Base-by-base conservation (phyloP, 1,139 yeast genomes). In the Pneumocystis sp. region DNA sequence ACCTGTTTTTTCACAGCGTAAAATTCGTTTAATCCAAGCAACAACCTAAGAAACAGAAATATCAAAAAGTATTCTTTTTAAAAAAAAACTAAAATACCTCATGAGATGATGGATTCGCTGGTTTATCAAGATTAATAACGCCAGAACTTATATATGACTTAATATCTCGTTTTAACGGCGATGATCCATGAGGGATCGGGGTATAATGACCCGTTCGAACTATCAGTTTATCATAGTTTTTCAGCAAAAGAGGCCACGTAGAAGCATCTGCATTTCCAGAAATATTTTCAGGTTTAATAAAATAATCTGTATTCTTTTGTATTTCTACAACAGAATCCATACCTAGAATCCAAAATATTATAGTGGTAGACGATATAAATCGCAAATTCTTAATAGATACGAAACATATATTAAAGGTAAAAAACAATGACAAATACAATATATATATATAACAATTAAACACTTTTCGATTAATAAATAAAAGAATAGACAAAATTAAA, bases 21-120 rank as follows among this genome's bases (percentile, higher is more conserved):
- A 82, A 73, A 93, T 93, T 78, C 97, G 84, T 81, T 93, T 93
- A 74, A 93, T 86, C 98, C 98, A 93, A 50, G 98, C 98, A 72
- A 93, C 98, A 75, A 93, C 98, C 80, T 93, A 97, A 80, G 91
- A 97, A 66, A 69, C 65, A 37, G 67, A 66, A 39, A 42, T 25
- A 29, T 42, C 34, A 42, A 59, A 59, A 59, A 3, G 8, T 10
- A 12, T 12, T 31, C 12, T 21, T 34, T 57, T 35, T 34, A 17
- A 1, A 35, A 35, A 21, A 59, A 59, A 59, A 12, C n/a, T 19
- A 42, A 21, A 25, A 6, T 21, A 59, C 44, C 50, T 66, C 70
- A 61, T 69, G 70, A 31, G 96, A 89, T 65, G 96, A 88, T 71
- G 98, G 98, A 78, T 93, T 93, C 50, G 96, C 87, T 72, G 98